Percentiles rank a stretch among this genome's conserved stretches.
Evolutionary conservation across 139 green algal genomes (phyloP).

Genomic region (Asterochloris sp.): DNA sequence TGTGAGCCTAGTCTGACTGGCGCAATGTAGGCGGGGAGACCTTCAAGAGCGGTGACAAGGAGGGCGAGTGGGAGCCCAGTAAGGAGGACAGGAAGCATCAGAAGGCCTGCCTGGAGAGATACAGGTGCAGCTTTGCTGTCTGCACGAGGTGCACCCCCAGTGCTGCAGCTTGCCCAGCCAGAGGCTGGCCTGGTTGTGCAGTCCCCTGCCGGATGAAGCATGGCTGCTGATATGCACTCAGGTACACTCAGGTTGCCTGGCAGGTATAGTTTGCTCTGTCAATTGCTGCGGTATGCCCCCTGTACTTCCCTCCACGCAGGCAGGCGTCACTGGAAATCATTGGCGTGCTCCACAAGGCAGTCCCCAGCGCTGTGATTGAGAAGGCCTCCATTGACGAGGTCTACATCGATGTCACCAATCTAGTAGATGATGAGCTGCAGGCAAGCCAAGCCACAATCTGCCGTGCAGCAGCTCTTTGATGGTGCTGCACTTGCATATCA

Average conservation of each 20-base stretch:
- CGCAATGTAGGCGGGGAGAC: too few relatives aligned
- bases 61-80: background rate
- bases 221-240: too few relatives aligned
- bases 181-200: too few relatives aligned
- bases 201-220: too few relatives aligned
- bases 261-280: too few relatives aligned
- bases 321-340: conserved; percentile 58
- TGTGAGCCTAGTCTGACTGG: too few relatives aligned
- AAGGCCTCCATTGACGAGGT: conserved; percentile 89
- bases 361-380: conserved; percentile 40
- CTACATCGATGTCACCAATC: conserved; percentile 82
- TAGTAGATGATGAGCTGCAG: conserved; percentile 47
- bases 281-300: too few relatives aligned
- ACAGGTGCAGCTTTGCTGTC: conserved; percentile 28
- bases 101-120: conserved; percentile 79
- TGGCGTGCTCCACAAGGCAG: conserved; percentile 15
- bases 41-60: too few relatives aligned
- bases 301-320: background rate
- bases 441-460: background rate
- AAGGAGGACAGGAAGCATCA: conserved; percentile 36
- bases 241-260: too few relatives aligned
- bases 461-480: background rate
- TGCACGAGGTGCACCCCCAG: too few relatives aligned
- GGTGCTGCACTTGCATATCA: background rate
- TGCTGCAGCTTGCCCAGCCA: too few relatives aligned